Conservation (phyloP, 139 green algal genomes). For the Chlamydomonas incerta region DNA sequence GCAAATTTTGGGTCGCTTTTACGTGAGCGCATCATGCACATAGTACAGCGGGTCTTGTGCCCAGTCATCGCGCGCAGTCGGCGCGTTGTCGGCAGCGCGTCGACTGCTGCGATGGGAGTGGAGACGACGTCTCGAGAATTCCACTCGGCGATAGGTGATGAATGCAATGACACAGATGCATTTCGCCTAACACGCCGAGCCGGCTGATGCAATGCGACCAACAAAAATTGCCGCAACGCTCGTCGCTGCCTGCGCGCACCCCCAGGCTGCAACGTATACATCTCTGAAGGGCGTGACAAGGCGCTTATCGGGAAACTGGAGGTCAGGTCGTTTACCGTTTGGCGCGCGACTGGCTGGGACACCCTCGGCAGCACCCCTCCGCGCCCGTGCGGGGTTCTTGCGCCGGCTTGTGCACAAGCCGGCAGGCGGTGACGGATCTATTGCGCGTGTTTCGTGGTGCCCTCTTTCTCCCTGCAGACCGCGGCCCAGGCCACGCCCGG, state of each 20-base stretch:
- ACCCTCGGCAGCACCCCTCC: neutral
- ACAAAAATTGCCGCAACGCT: too few species aligned
- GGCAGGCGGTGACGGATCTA: neutral
- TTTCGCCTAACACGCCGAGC: too few species aligned
- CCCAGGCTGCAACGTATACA: slow-evolving; percentile 75
- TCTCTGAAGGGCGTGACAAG: slow-evolving; percentile 68
- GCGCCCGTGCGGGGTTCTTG: too few species aligned
- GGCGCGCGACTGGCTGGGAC: too few species aligned
- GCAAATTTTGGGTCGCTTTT: too few species aligned
- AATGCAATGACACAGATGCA: neutral
- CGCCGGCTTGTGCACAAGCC: neutral
- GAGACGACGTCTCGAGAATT: neutral
- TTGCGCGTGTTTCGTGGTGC: neutral
- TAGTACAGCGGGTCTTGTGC: too few species aligned
- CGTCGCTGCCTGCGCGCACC: neutral
- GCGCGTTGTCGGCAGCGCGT: too few species aligned
- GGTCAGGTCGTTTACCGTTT: slow-evolving; percentile 13
- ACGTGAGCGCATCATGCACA: too few species aligned
- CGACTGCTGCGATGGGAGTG: too few species aligned
- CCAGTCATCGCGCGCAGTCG: too few species aligned
- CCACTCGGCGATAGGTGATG: neutral
- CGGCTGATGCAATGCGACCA: neutral
- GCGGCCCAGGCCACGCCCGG: neutral
- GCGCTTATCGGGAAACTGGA: slow-evolving; percentile 53
- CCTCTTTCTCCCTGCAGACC: slow-evolving; percentile 2